phyloP scores from a whole-genome alignment of 371 early-diverging fungal species.

The Blastocladiella emersonii region DNA sequence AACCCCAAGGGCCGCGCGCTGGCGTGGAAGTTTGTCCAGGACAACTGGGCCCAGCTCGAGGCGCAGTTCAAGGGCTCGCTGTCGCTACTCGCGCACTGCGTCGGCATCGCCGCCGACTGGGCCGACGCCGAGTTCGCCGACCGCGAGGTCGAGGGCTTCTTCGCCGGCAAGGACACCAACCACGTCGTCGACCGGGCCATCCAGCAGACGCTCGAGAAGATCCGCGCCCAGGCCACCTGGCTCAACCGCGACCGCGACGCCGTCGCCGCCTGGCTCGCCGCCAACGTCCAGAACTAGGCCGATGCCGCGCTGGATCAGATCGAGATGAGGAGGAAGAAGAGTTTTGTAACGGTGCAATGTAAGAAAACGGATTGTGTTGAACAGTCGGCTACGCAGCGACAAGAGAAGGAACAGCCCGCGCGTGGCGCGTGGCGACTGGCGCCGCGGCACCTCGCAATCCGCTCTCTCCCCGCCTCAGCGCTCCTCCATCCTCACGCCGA shows the following conservation, averaged over 20 bases:
- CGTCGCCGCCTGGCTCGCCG: slow-evolving; percentile 52
- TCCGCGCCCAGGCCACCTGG: slow-evolving; percentile 64
- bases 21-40: slow-evolving; percentile 64
- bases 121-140: slow-evolving; percentile 42
- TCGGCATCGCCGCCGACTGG: slow-evolving; percentile 47
- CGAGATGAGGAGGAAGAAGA: no score
- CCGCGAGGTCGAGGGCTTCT: slow-evolving; percentile 51
- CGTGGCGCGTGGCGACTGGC: no score
- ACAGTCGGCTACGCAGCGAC: no score
- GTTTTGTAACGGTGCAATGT: no score
- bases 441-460: no score
- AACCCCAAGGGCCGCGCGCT: slow-evolving; percentile 46
- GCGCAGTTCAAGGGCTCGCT: slow-evolving; percentile 55
- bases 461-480: no score
- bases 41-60: slow-evolving; percentile 50
- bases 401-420: no score
- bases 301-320: no score
- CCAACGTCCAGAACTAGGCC: slow-evolving; percentile 1
- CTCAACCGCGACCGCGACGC: slow-evolving; percentile 51
- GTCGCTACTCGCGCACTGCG: slow-evolving; percentile 55
- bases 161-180: slow-evolving; percentile 57
- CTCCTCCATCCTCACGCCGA: no score
- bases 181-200: slow-evolving; percentile 53
- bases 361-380: no score
- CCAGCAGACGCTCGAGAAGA: slow-evolving; percentile 74